A percentile compares a stretch with the other conserved stretches of the same genome.
These are phyloP conservation scores for Byssoonygena ceratinophila DNA, from an alignment of 2,329 filamentous ascomycete genomes.

Conservation along the genomic window DNA sequence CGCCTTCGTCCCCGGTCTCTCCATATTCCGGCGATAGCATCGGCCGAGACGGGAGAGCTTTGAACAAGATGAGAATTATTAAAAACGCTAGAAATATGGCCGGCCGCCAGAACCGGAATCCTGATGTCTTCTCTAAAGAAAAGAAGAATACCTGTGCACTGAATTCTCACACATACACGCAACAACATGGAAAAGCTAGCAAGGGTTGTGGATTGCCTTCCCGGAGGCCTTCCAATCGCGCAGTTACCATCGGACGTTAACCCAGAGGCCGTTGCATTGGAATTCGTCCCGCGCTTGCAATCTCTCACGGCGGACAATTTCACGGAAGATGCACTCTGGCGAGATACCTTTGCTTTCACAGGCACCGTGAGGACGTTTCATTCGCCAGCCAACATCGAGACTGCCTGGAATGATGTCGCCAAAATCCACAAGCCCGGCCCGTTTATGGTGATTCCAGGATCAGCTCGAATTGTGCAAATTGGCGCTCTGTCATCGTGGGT, in stretches of 20 bases:
- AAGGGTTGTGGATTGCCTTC: conserved; percentile 16
- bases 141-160: not conserved
- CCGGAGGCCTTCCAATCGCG: conserved; percentile 17
- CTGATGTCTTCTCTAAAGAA: not conserved
- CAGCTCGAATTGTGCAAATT: conserved; percentile 12
- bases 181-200: not conserved
- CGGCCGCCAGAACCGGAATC: not conserved
- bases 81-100: not conserved
- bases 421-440: conserved; percentile 4
- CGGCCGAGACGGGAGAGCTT: not conserved
- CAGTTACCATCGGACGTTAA: conserved; percentile 10
- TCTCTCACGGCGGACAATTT: conserved; percentile 12
- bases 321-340: conserved; percentile 20
- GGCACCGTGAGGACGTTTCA: conserved; percentile 21
- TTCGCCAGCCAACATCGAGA: conserved; percentile 16
- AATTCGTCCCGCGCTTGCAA: conserved; percentile 4
- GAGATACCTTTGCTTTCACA: conserved; percentile 21
- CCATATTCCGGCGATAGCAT: not conserved
- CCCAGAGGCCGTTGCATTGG: conserved; percentile 1
- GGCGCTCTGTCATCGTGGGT: conserved; percentile 17
- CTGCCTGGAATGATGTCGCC: conserved; percentile 18
- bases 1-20: not conserved
- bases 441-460: conserved; percentile 13
- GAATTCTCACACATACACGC: not conserved
- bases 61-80: not conserved